Evolutionary conservation across 768 basidiomycete species (phyloP).

Genomic region (Pulveroboletus sp.): DNA sequence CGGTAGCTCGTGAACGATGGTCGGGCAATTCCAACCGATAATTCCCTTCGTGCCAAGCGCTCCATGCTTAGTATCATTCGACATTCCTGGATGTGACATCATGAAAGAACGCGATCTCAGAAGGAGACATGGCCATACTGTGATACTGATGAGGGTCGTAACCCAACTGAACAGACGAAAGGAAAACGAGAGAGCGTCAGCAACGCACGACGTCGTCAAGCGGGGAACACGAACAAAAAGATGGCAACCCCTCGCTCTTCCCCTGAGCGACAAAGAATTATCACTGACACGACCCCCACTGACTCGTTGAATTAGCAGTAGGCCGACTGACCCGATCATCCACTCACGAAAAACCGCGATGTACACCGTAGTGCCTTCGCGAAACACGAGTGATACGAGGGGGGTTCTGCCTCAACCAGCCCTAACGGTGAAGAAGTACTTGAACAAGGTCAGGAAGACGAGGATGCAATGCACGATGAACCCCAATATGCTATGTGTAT

Average conservation of each 20-base stretch:
- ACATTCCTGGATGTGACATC: constrained; percentile 18
- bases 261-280: not conserved
- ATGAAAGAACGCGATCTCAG: not conserved
- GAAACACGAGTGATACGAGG: constrained; percentile 19
- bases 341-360: constrained; percentile 8
- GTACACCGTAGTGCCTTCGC: constrained; percentile 14
- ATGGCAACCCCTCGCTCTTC: not conserved
- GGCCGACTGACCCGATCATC: not conserved
- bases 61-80: constrained; percentile 24
- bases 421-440: constrained; percentile 16
- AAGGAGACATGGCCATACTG: constrained; percentile 5
- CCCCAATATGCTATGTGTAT: constrained; percentile 7
- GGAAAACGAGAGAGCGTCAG: not conserved
- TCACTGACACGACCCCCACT: constrained; percentile 7
- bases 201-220: not conserved
- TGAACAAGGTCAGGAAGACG: constrained; percentile 16
- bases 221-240: constrained; percentile 8
- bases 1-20: constrained; percentile 22
- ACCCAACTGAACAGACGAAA: constrained; percentile 10
- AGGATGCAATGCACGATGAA: constrained; percentile 15
- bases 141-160: constrained; percentile 8
- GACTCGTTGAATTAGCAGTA: not conserved
- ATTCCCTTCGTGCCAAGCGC: constrained; percentile 10
- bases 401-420: constrained; percentile 17
- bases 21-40: not conserved